Base-by-base conservation (phyloP, 1,284 basidiomycete genomes). In the Fomes fomentarius region DNA sequence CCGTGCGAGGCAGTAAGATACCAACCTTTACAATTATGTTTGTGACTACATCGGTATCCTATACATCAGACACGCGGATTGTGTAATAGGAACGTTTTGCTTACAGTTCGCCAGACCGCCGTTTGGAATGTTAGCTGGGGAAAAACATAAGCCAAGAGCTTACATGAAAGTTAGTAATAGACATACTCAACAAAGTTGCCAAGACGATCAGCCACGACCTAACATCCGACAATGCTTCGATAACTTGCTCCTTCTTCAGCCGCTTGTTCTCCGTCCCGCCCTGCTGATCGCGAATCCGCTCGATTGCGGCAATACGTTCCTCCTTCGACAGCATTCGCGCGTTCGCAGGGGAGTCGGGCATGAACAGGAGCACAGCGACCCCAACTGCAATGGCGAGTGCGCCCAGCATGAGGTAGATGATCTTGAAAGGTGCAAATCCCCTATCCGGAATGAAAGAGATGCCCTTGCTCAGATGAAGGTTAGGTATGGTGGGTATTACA, bases 211-310 rank as follows among this genome's bases (percentile, higher is more conserved):
- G 61, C 84, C 84, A 88, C 0, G 85, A 84, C 38, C 83, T 73
- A 15, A 83, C 58, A 64, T 89, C 87, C 4, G 69, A 69, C 3
- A 87, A 47, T 0, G 85, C 82, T 65, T 89, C 84, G 19, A 77
- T 64, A 19, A 83, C 73, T 64, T 89, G 85, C 5, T 80, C 74
- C 60, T 73, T 79, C 73, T 90, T 89, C 63, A 85, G 70, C 6
- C 72, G 76, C 68, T 81, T 82, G 69, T 85, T 87, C 62, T 81
- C 78, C 0, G 82, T 85, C 0, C 87, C 88, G 30, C 81, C 82
- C 64, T 86, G 81, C 59, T 87, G 84, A 57, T 85, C 77, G 22
- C 84, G 79, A n/a, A 89, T 82, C 35, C 87, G 78, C 64, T 89
- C 87, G 33, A 89, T 71, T 6, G 80, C 84, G 21, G 84, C 80